phyloP scores from a whole-genome alignment of 257 asterid genomes.

The Ligustrum vulgare region DNA sequence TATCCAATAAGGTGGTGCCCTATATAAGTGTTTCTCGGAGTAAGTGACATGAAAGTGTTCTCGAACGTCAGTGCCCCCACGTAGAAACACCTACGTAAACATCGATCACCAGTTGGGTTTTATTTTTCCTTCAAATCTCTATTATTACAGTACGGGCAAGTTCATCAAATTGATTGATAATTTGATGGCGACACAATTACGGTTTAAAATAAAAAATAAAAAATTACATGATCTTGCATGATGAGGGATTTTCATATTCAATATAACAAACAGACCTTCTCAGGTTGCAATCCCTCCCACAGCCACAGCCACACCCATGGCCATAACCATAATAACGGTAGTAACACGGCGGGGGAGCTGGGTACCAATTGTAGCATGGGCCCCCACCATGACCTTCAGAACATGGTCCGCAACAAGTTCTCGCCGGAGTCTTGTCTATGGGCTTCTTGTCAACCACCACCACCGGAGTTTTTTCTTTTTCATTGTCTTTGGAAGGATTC shows the following conservation, averaged over 20 bases:
- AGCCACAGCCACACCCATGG: background rate
- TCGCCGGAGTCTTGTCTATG: constrained; percentile 12
- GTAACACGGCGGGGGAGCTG: constrained; percentile 38
- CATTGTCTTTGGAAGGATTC: too few species aligned
- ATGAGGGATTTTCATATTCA: background rate
- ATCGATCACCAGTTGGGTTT: background rate
- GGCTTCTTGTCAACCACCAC: too few species aligned
- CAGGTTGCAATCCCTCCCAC: background rate
- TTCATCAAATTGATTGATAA: background rate
- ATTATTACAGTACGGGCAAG: too few species aligned
- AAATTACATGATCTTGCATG: background rate
- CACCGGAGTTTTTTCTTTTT: too few species aligned
- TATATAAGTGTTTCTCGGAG: too few species aligned
- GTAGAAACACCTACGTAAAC: background rate
- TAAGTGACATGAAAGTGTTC: too few species aligned
- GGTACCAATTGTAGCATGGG: constrained; percentile 52
- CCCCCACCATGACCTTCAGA: constrained; percentile 33
- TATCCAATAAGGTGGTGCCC: too few species aligned
- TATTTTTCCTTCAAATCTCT: background rate
- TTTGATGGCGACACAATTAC: background rate
- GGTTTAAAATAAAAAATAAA: background rate
- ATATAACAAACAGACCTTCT: background rate
- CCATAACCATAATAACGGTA: constrained; percentile 19
- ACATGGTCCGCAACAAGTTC: constrained; percentile 34
- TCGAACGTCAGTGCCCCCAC: too few species aligned